A percentile compares a stretch with the other conserved stretches of the same genome.
These are phyloP conservation scores for Ustulina deusta DNA, from an alignment of 2,329 filamentous ascomycete genomes.

Conservation along the genomic window DNA sequence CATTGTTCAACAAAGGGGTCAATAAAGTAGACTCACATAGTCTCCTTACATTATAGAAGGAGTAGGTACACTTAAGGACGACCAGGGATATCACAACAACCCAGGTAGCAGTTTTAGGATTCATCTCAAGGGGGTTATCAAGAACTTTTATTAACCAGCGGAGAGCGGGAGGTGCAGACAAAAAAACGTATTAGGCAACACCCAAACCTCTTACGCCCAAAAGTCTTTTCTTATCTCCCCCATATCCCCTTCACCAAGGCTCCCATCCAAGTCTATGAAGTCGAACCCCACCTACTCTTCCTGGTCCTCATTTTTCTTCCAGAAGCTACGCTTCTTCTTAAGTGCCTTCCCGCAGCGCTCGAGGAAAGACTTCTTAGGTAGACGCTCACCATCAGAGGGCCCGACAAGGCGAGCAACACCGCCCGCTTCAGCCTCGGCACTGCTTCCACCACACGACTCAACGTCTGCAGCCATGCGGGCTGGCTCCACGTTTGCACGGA, in stretches of 20 bases:
- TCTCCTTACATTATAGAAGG: too few species aligned
- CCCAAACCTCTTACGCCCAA: neutral
- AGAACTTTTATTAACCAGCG: too few species aligned
- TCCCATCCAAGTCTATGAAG: neutral
- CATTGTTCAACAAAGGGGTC: too few species aligned
- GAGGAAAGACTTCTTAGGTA: slow-evolving; percentile 14
- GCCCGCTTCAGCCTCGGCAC: neutral
- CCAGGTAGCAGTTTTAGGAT: too few species aligned
- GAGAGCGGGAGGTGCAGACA: too few species aligned
- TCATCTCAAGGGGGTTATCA: too few species aligned
- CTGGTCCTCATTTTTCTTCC: slow-evolving; percentile 20
- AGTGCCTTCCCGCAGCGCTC: slow-evolving; percentile 28
- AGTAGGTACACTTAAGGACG: too few species aligned
- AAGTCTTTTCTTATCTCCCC: neutral
- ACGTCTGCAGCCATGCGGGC: neutral
- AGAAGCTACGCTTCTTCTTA: slow-evolving; percentile 31
- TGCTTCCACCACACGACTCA: neutral
- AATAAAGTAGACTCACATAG: too few species aligned
- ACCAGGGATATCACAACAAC: too few species aligned
- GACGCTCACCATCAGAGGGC: neutral
- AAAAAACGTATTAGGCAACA: too few species aligned
- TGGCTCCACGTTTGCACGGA: neutral
- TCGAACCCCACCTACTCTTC: neutral
- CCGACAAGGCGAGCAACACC: neutral
- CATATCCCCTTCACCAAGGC: neutral